Evolutionary conservation across 2,329 filamentous ascomycete genomes (phyloP).

Genomic region (Aureobasidium melanogenum): DNA sequence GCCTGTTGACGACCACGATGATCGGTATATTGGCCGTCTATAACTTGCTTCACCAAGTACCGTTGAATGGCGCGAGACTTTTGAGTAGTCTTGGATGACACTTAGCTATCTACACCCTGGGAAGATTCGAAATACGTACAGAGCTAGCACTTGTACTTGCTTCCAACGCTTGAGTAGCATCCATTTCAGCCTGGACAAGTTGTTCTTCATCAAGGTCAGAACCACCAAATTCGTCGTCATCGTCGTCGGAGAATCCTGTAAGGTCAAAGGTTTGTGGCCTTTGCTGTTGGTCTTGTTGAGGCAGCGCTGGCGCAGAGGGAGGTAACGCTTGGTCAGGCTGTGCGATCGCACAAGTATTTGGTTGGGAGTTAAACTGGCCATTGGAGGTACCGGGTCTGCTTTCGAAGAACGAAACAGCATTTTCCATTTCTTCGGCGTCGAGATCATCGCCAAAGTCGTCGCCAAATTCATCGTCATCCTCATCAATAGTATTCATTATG

Average conservation of each 20-base stretch:
- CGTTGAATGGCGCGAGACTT: conserved; percentile 73
- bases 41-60: conserved; percentile 69
- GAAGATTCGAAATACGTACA: conserved; percentile 44
- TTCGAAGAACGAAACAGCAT: conserved; percentile 21
- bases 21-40: conserved; percentile 60
- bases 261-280: background rate
- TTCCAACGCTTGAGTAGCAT: conserved; percentile 58
- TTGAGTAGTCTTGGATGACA: conserved; percentile 50
- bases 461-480: conserved; percentile 35
- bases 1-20: conserved; percentile 44
- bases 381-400: conserved; percentile 7
- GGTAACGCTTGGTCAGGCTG: background rate
- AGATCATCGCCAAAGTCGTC: conserved; percentile 40
- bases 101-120: conserved; percentile 16
- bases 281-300: background rate
- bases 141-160: conserved; percentile 30
- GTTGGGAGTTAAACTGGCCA: background rate
- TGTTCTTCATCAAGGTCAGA: conserved; percentile 64
- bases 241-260: conserved; percentile 15
- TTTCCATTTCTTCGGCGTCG: conserved; percentile 48
- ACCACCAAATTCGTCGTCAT: conserved; percentile 65
- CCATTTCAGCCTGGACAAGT: conserved; percentile 57
- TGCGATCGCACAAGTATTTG: background rate
- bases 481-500: conserved; percentile 13
- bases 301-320: background rate